Evolutionary conservation across 805 yeast species (phyloP), one percentile per base, ranked within the genome.

Genomic region (Diddensiella santjacobensis): DNA sequence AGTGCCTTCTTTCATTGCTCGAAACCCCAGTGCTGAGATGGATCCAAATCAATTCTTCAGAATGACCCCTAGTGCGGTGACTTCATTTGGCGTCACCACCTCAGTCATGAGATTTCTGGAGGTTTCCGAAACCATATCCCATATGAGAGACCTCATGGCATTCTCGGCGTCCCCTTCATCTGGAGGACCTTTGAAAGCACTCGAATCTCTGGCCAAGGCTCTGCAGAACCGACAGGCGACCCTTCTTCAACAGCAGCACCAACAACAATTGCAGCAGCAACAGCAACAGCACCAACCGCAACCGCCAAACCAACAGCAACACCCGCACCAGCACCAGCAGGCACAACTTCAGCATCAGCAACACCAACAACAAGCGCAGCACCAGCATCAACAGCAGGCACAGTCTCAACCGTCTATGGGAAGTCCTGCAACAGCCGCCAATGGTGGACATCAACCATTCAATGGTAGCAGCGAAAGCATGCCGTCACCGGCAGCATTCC

Each of bases 91-190:
- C 0, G 64, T 84, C 3, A 81, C 79, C 47, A 81, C 77, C 44
- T 74, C 75, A 35, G 80, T 86, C 4, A 76, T 86, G 79, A 69
- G 91, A 50, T 72, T 82, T 19, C 66, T 87, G 67, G 91, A 86
- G 63, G 78, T 85, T 3, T 77, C 88, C 37, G 93, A 87, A 63
- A 83, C 83, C 6, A 84, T 88, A 87, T 73, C 88, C 0, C 78
- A 79, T 52, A 71, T 87, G 53, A 75, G 77, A 47, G 80, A 84
- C 3, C 67, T 88, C 47, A 80, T 86, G 80, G 69, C 73, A 8
- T 79, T 73, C 55, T 75, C 85, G 6, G 68, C 58, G 3, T 60
- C 64, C 40, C 45, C 60, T 20, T 54, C 55, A 53, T 30, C 51
- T 30, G 47, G 40, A 8, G 55, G 62, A 1, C 57, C 64, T 10